Conservation (phyloP, 2,329 filamentous ascomycete genomes). For the Scedosporium aurantiacum region DNA sequence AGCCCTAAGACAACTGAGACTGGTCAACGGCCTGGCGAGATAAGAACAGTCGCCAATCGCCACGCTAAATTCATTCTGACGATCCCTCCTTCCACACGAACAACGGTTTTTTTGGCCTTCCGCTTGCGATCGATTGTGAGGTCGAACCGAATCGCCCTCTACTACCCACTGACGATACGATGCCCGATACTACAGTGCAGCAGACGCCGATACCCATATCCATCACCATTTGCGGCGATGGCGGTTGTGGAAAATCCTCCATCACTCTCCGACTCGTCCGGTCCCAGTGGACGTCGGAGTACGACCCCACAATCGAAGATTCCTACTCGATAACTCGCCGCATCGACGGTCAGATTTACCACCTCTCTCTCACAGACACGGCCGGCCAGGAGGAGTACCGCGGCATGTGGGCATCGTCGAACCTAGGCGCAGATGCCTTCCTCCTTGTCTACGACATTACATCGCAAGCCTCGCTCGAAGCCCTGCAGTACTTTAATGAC, state of each 20-base stretch:
- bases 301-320: conserved; percentile 73
- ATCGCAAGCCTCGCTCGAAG: conserved; percentile 53
- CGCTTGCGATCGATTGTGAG: too few relatives aligned
- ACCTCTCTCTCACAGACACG: conserved; percentile 70
- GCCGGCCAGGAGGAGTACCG: conserved; percentile 87
- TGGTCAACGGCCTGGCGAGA: not conserved
- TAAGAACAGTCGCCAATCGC: not conserved
- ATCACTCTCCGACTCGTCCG: conserved; percentile 75
- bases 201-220: conserved; percentile 43
- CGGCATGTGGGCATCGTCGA: conserved; percentile 72
- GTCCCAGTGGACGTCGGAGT: conserved; percentile 74
- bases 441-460: conserved; percentile 85
- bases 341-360: conserved; percentile 71
- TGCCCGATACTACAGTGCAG: not conserved
- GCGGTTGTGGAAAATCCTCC: conserved; percentile 74
- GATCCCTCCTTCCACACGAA: not conserved
- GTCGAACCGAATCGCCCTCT: too few relatives aligned
- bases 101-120: too few relatives aligned
- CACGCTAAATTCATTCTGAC: not conserved
- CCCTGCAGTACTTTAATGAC: conserved; percentile 68
- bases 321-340: conserved; percentile 73
- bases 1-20: not conserved
- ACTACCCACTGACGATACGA: not conserved
- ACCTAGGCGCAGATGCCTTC: conserved; percentile 71
- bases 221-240: conserved; percentile 79